Evolutionary conservation across 331 rosid species (phyloP).

Genomic region (Pyrus hybrid): DNA sequence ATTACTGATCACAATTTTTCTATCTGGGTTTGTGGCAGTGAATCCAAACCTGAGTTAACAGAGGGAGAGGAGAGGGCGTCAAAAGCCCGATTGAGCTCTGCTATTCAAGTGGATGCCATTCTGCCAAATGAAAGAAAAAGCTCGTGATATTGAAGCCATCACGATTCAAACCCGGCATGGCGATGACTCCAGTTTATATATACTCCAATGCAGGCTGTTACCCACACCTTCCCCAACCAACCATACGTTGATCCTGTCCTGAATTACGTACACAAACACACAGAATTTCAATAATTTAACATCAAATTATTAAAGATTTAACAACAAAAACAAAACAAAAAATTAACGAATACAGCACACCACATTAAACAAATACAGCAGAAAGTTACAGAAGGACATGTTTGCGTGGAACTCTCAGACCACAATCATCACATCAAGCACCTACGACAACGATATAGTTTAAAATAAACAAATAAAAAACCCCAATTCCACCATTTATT

Average conservation of each 20-base stretch:
- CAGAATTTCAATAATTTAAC: not conserved
- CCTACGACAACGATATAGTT: conserved; percentile 14
- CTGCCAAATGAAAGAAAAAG: conserved; percentile 67
- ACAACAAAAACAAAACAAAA: not conserved
- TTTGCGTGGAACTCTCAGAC: conserved; percentile 21
- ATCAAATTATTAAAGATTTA: not conserved
- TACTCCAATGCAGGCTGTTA: conserved; percentile 41
- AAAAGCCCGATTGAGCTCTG: conserved; percentile 43
- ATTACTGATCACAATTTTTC: not conserved
- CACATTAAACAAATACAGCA: not conserved
- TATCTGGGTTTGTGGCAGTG: not conserved
- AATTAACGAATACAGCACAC: not conserved
- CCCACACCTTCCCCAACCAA: conserved; percentile 44
- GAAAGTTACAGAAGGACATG: conserved; percentile 18
- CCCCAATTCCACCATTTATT: not conserved
- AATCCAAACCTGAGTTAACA: conserved; percentile 37
- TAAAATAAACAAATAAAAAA: not conserved
- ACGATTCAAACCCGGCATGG: conserved; percentile 63
- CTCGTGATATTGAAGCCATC: conserved; percentile 36
- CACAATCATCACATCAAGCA: conserved; percentile 15
- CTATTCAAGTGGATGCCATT: conserved; percentile 94
- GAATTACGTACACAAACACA: conserved; percentile 8
- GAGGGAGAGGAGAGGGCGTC: conserved; percentile 41
- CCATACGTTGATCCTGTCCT: conserved; percentile 66
- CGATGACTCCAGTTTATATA: conserved; percentile 55